Conservation (phyloP, 1,284 basidiomycete species). For the Irpex rosettiformis region DNA sequence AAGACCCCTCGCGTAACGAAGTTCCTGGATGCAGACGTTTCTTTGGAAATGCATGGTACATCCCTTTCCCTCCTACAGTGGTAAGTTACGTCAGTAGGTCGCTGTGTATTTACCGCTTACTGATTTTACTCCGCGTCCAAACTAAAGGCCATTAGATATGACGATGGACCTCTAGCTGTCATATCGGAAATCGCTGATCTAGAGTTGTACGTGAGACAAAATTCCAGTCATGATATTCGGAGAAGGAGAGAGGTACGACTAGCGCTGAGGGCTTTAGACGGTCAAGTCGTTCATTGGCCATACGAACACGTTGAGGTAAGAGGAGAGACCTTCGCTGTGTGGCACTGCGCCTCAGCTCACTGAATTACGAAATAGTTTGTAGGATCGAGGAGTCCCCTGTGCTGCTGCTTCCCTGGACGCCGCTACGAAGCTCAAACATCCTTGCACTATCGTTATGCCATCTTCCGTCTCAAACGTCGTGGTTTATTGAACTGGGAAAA, state of each 20-base stretch:
- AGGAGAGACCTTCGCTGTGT: conserved; percentile 5
- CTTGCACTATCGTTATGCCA: conserved; percentile 46
- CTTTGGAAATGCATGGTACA: conserved; percentile 77
- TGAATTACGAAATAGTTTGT: conserved; percentile 34
- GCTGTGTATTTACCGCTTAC: background rate
- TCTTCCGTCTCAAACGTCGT: conserved; percentile 54
- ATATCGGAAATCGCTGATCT: conserved; percentile 51
- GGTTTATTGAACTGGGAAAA: conserved; percentile 58
- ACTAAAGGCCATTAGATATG: conserved; percentile 65
- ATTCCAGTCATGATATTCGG: conserved; percentile 48
- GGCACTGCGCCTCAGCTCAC: conserved; percentile 10
- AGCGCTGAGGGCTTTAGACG: conserved; percentile 68
- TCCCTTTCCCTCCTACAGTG: conserved; percentile 74
- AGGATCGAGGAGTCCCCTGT: conserved; percentile 39
- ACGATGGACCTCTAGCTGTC: conserved; percentile 53
- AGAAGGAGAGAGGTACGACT: conserved; percentile 60
- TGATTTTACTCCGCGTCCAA: conserved; percentile 3
- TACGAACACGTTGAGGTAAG: conserved; percentile 57
- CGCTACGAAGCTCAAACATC: conserved; percentile 49
- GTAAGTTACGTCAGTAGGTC: conserved; percentile 32
- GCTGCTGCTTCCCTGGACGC: conserved; percentile 32
- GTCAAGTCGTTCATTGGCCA: conserved; percentile 62
- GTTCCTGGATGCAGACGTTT: conserved; percentile 41
- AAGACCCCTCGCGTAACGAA: conserved; percentile 29
- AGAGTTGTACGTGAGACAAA: conserved; percentile 63